A percentile compares a stretch with the other conserved stretches of the same genome.
These are phyloP conservation scores for Musa balbisiana DNA, from an alignment of 202 grass and related monocot genomes.

Conservation along the genomic window DNA sequence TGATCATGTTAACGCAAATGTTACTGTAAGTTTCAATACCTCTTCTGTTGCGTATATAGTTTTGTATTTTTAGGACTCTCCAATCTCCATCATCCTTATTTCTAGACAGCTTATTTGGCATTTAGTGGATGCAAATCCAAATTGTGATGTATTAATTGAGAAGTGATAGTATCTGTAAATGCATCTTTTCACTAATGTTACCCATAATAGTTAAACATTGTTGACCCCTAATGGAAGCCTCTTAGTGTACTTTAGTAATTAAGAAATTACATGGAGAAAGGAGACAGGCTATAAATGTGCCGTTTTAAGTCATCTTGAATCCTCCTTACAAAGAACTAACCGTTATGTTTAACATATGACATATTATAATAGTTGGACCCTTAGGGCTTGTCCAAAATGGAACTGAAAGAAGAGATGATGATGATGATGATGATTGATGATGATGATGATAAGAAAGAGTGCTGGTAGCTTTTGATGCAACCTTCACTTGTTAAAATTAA, in stretches of 20 bases:
- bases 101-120: background rate
- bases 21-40: slow-evolving; percentile 54
- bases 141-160: background rate
- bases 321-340: no score
- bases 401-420: no score
- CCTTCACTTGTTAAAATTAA: no score
- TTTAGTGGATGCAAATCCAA: background rate
- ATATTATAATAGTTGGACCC: background rate
- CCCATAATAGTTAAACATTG: background rate
- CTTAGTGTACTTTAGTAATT: background rate
- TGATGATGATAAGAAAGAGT: no score
- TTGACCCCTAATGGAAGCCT: background rate
- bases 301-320: background rate
- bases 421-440: no score
- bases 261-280: background rate
- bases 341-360: background rate
- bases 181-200: background rate
- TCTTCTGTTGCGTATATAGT: background rate
- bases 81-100: background rate
- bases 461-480: no score
- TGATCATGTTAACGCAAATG: slow-evolving; percentile 62
- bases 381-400: no score
- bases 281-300: background rate
- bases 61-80: background rate
- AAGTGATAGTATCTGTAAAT: background rate